Conservation (phyloP, 2,329 filamentous ascomycete species). For the Emmonsiellopsis sp. region DNA sequence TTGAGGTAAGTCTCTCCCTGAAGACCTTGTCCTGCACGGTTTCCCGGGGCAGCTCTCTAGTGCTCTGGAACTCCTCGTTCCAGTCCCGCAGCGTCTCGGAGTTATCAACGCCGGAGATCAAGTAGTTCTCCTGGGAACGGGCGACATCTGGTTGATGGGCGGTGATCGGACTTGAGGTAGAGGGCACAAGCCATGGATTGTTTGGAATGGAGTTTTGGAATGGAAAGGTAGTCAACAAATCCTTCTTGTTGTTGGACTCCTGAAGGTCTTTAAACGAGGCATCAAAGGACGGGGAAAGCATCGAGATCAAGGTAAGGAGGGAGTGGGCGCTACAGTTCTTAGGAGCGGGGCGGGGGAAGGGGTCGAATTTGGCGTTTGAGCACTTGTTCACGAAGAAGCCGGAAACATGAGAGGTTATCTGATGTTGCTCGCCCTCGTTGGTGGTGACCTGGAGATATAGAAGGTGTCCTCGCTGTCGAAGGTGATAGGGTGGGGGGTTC, state of each 20-base stretch:
- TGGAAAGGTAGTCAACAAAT: slow-evolving; percentile 86
- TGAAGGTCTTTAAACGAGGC: slow-evolving; percentile 68
- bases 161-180: slow-evolving; percentile 51
- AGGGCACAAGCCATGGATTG: slow-evolving; percentile 81
- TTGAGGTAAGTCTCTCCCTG: slow-evolving; percentile 84
- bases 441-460: slow-evolving; percentile 84
- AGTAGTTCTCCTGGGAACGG: slow-evolving; percentile 83
- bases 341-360: slow-evolving; percentile 66
- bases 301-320: slow-evolving; percentile 66
- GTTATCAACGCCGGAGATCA: slow-evolving; percentile 85
- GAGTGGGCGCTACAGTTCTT: slow-evolving; percentile 79
- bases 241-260: slow-evolving; percentile 73
- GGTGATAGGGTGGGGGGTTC: slow-evolving; percentile 90
- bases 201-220: slow-evolving; percentile 91
- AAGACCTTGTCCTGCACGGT: slow-evolving; percentile 93
- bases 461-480: slow-evolving; percentile 84
- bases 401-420: slow-evolving; percentile 86
- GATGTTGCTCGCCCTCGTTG: slow-evolving; percentile 87
- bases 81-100: slow-evolving; percentile 92
- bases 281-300: slow-evolving; percentile 76
- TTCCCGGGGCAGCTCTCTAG: slow-evolving; percentile 85
- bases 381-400: slow-evolving; percentile 98
- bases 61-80: slow-evolving; percentile 99
- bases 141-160: slow-evolving; percentile 75
- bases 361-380: slow-evolving; percentile 91